Base-by-base conservation (phyloP, 2,329 filamentous ascomycete species). In the Cryphonectria carpinicola region DNA sequence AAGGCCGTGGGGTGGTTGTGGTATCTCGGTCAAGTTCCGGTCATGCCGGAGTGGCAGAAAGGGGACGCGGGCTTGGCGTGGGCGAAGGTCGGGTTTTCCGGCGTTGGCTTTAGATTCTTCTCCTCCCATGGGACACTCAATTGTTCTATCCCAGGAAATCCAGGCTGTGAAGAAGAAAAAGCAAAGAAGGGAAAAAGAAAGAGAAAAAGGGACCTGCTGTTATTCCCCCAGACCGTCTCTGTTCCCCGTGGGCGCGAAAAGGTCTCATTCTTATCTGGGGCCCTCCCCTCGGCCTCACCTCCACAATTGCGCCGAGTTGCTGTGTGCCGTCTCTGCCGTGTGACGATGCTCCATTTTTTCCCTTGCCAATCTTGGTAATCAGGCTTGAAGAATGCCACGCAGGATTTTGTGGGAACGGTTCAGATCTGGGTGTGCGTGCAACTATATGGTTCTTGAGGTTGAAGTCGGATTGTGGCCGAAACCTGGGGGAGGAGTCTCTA, bases 261-360 rank as follows among this genome's bases (percentile, higher is more conserved):
- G 17, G 37, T 41, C 19, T 22, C 11, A 19, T 8, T 62, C 35
- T 37, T 46, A 41, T 60, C 66, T 62, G 60, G 62, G 22, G 41
- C 63, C 62, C 35, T 49, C 60, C 35, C 65, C 60, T 58, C 68
- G 64, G 61, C 56, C 25, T 49, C n/a, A 66, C 28, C 32, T 37
- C 65, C 68, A 67, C 64, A 70, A 67, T 67, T 43, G 37, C 58
- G 49, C 69, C 69, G 65, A 70, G 69, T 54, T 54, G 25, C 17
- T 28, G 58, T 32, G 22, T 67, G 69, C 69, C 69, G 69, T 56
- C 49, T 56, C 43, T 70, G 35, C 69, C 69, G 69, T 39, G 8
- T 39, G 10, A n/a, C 17, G 10, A 39, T n/a, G 35, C 35, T 35
- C 32, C 61, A 64, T 13, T 41, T 43, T 62, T 5, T 22, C 28